Evolutionary conservation across 2,329 filamentous ascomycete species (phyloP).

Genomic region (Plenodomus tracheiphilus): DNA sequence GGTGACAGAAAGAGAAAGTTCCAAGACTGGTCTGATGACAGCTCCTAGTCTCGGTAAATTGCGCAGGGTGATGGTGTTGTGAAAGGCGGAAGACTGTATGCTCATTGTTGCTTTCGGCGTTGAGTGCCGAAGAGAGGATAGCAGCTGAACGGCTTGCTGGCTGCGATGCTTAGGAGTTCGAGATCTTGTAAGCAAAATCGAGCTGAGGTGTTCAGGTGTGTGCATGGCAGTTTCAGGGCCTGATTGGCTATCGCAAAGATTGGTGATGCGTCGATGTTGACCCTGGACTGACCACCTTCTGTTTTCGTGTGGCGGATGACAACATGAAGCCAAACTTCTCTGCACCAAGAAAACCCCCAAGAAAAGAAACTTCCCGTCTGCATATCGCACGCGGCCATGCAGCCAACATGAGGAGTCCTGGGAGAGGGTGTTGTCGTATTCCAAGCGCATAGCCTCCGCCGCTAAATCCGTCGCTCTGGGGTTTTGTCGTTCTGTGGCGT

Average conservation of each 20-base stretch:
- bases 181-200: slow-evolving; percentile 6
- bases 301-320: slow-evolving; percentile 12
- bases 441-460: not conserved
- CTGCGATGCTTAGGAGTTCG: not conserved
- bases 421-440: not conserved
- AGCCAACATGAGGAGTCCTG: not conserved
- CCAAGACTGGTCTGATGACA: not conserved
- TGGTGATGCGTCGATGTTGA: slow-evolving; percentile 4
- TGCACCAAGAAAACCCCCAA: slow-evolving; percentile 5
- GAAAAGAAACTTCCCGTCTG: slow-evolving; percentile 1
- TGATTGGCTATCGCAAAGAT: slow-evolving; percentile 15
- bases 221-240: slow-evolving; percentile 2
- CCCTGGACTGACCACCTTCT: slow-evolving; percentile 17
- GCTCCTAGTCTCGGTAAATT: not conserved
- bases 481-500: slow-evolving; percentile 18
- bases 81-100: not conserved
- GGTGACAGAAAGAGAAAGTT: not conserved
- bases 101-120: slow-evolving; percentile 2
- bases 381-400: not conserved
- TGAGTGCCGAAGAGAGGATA: slow-evolving; percentile 6
- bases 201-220: slow-evolving; percentile 1
- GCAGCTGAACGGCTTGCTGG: slow-evolving; percentile 4
- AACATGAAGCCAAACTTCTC: slow-evolving; percentile 2
- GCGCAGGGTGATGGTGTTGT: not conserved
- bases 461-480: slow-evolving; percentile 11